Conservation (phyloP, 176 grass and related monocot genomes). For the Carex kokanica region DNA sequence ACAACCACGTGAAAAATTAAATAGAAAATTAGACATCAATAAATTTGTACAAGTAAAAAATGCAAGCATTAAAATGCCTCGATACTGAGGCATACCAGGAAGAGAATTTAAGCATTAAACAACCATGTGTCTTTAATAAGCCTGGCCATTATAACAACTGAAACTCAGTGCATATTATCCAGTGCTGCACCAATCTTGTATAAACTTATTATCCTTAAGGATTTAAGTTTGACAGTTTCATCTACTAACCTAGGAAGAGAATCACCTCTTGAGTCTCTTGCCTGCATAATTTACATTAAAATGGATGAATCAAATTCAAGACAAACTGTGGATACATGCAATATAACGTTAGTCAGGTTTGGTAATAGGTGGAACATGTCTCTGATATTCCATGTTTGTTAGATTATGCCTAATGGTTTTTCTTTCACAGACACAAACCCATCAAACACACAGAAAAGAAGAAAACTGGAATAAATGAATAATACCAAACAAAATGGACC, state of each 20-base stretch:
- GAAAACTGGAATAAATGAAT: not conserved
- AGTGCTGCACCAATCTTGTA: not conserved
- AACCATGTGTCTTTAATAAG: not conserved
- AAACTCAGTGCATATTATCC: not conserved
- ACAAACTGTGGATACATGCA: conserved; percentile 8
- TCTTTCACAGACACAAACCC: not conserved
- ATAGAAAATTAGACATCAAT: conserved; percentile 8
- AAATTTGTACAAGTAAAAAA: not conserved
- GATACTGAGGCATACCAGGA: not conserved
- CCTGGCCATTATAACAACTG: not conserved
- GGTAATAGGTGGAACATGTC: not conserved
- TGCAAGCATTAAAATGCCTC: not conserved
- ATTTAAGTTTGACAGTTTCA: not conserved
- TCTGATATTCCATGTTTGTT: not conserved
- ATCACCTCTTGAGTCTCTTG: conserved; percentile 33
- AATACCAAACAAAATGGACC: not conserved
- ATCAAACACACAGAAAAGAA: not conserved
- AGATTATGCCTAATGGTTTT: not conserved
- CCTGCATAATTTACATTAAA: conserved; percentile 44
- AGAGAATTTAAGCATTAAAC: not conserved
- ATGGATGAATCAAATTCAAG: conserved; percentile 29
- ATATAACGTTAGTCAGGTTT: not conserved
- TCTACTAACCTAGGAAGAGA: conserved; percentile 44
- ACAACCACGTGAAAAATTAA: conserved; percentile 6
- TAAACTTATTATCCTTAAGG: not conserved